Conservation (phyloP, 2,329 filamentous ascomycete species). For the Ilyonectria destructans region DNA sequence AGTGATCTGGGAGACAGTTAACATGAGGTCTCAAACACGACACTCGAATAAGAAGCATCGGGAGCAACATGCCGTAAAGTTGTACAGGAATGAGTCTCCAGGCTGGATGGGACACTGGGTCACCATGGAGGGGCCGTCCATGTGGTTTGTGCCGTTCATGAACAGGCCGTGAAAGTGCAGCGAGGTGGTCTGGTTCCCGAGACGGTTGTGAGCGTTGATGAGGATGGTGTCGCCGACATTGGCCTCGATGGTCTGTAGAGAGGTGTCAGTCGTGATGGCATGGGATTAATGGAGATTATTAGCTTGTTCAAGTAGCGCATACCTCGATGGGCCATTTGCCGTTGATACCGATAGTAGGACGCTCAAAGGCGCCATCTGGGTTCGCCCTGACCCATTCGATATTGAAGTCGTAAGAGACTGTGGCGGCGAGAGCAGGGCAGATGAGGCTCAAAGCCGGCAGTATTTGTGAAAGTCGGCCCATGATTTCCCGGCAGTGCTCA, state of each 20-base stretch:
- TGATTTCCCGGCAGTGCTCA: neutral
- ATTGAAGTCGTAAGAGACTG: slow-evolving; percentile 76
- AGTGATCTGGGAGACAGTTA: slow-evolving; percentile 59
- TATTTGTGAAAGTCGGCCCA: slow-evolving; percentile 17
- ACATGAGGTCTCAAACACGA: neutral
- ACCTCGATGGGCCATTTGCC: slow-evolving; percentile 76
- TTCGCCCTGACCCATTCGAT: slow-evolving; percentile 81
- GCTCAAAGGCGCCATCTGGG: slow-evolving; percentile 77
- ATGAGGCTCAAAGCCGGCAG: slow-evolving; percentile 8
- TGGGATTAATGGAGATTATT: too few species aligned
- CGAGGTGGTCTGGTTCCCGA: slow-evolving; percentile 76
- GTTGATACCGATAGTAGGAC: slow-evolving; percentile 85
- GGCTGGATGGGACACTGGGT: slow-evolving; percentile 79
- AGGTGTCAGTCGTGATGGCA: neutral
- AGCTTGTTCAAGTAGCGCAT: too few species aligned
- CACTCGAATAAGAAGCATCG: neutral
- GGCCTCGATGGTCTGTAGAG: slow-evolving; percentile 73
- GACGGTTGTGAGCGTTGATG: slow-evolving; percentile 71
- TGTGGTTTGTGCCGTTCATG: slow-evolving; percentile 77
- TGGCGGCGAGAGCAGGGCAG: slow-evolving; percentile 54
- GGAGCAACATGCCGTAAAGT: slow-evolving; percentile 71
- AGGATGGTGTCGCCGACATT: slow-evolving; percentile 75
- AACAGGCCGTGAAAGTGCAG: slow-evolving; percentile 82
- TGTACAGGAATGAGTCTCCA: slow-evolving; percentile 78
- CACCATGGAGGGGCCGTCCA: slow-evolving; percentile 80